Evolutionary conservation across 345 rosid genomes (phyloP), one percentile per base, ranked within the genome.

Genomic region (Brassica incana): DNA sequence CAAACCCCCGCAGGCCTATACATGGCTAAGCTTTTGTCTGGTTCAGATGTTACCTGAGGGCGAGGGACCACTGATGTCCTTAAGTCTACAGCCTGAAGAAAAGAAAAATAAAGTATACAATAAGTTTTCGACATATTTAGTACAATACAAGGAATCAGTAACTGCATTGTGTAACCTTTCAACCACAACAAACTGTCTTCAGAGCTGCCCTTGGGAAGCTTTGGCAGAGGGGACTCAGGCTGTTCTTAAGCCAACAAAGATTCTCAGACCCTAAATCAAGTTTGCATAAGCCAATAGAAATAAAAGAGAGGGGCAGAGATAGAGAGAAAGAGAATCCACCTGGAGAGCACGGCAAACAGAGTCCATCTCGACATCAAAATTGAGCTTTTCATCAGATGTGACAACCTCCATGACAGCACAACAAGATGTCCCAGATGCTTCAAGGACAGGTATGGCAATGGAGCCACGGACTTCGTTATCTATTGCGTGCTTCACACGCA

Each of bases 351-450:
- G 73, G 79, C 89, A 87, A 77, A 92, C 88, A 78, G 72, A 84
- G 81, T 90, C 94, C 78, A 93, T 86, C 80, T 95, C 99, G 20
- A 59, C 56, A 83, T 87, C 92, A 75, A 95, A 95, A 86, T 91
- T 88, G 1, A 83, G 81, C 66, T 90, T 93, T 83, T 92, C 98
- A 81, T 85, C 85, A 69, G 76, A 33, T 11, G 99, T 89, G 81
- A 93, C 94, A 69, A 93, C 90, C 80, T 95, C 98, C 85, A 95
- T 83, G 67, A 95, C 99, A 77, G 98, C 95, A 74, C 91, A 78
- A 71, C 87, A 91, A 77, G 91, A 84, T 76, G 65, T 81, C 0
- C 85, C 88, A 5, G 82, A 23, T 72, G 85, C 77, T 58, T 87
- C 87, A 74, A 93, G 83, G 77, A 95, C 72, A 8, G 98, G 99